phyloP scores from a whole-genome alignment of 192 early-diverging fungal species.

The Coemansia sp. region DNA sequence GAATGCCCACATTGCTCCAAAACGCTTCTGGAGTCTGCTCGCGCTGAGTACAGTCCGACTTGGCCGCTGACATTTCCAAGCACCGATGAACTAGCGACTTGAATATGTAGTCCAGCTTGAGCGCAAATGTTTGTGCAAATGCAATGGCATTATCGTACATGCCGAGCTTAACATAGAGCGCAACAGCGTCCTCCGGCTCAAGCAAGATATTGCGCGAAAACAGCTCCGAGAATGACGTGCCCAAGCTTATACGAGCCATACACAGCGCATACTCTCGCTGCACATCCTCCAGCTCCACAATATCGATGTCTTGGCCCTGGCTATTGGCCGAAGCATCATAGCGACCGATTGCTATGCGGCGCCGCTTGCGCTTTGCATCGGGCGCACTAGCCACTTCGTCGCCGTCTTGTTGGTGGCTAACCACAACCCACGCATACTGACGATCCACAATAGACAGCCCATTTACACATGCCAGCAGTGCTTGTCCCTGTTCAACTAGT shows the following conservation, averaged over 20 bases:
- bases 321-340: conserved; percentile 19
- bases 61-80: conserved; percentile 18
- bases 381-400: not conserved
- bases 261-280: conserved; percentile 48
- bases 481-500: conserved; percentile 37
- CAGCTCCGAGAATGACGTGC: conserved; percentile 32
- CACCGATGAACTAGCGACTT: conserved; percentile 30
- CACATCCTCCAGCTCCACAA: conserved; percentile 45
- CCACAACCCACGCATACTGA: conserved; percentile 51
- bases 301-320: conserved; percentile 33
- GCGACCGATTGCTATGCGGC: conserved; percentile 31
- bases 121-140: conserved; percentile 24
- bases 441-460: conserved; percentile 43
- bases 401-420: conserved; percentile 10
- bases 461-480: conserved; percentile 43
- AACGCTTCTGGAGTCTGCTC: conserved; percentile 34
- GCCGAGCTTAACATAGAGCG: conserved; percentile 37
- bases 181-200: conserved; percentile 40
- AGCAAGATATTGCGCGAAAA: conserved; percentile 39
- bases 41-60: conserved; percentile 7
- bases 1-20: conserved; percentile 27
- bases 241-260: conserved; percentile 41
- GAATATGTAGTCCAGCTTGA: conserved; percentile 32
- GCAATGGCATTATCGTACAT: conserved; percentile 50
- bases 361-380: conserved; percentile 25